Evolutionary conservation across 306 rosid genomes (phyloP).

Genomic region (Trifolium pratense): DNA sequence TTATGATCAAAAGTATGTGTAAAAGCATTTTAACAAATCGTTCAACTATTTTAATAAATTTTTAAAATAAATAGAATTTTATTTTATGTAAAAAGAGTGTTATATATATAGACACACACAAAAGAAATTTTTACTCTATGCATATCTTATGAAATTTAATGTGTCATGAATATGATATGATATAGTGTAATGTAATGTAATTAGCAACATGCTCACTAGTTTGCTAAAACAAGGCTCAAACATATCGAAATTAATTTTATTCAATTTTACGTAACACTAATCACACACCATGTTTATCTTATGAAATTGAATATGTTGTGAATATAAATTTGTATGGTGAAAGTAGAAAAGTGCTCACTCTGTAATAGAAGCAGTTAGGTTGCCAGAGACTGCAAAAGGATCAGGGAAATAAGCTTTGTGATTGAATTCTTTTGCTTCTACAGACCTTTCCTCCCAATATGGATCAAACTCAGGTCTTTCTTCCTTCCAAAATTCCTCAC

Average conservation of each 20-base stretch:
- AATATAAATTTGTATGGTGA: background rate
- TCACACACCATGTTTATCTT: background rate
- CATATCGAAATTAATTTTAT: background rate
- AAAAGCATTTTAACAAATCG: too few relatives aligned
- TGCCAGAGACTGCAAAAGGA: constrained; percentile 53
- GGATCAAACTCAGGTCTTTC: constrained; percentile 31
- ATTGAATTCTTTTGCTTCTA: constrained; percentile 40
- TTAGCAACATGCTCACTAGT: too few relatives aligned
- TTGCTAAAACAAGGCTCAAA: background rate
- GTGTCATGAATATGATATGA: too few relatives aligned
- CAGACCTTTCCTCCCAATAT: constrained; percentile 63
- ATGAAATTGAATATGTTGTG: background rate
- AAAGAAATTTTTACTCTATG: too few relatives aligned
- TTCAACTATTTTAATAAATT: background rate
- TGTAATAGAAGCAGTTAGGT: constrained; percentile 44
- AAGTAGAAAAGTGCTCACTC: constrained; percentile 46
- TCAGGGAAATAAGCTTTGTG: constrained; percentile 37
- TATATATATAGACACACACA: too few relatives aligned
- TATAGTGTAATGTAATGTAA: too few relatives aligned
- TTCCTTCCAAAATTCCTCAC: background rate
- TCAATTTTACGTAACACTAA: background rate
- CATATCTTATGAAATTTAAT: too few relatives aligned
- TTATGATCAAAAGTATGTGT: too few relatives aligned
- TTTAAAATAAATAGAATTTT: background rate
- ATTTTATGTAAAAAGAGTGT: background rate